These are phyloP conservation scores for Cyclotella cryptica DNA, from an alignment of 108 stramenopile genomes.

Conservation along the genomic window DNA sequence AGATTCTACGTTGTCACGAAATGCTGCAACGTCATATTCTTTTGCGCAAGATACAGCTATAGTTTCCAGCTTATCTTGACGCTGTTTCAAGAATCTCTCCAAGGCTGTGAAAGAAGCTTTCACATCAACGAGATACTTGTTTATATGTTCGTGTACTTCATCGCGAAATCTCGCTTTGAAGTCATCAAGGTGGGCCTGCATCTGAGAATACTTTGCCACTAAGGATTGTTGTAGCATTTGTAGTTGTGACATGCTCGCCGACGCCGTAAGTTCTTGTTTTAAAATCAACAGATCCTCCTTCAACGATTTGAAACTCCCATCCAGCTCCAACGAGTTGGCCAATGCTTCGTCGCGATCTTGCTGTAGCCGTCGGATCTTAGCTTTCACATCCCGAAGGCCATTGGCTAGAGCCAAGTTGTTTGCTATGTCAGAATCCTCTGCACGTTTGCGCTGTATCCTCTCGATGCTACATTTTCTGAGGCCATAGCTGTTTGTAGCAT, in stretches of 20 bases:
- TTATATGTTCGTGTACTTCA: constrained; percentile 39
- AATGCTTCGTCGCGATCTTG: constrained; percentile 30
- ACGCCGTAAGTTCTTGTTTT: constrained; percentile 36
- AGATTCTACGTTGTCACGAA: constrained; percentile 42
- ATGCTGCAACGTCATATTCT: constrained; percentile 38
- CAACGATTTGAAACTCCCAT: constrained; percentile 29
- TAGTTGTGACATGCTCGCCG: constrained; percentile 33
- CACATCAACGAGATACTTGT: constrained; percentile 33
- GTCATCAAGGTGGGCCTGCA: constrained; percentile 26
- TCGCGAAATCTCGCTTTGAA: constrained; percentile 24
- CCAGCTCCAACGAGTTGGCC: constrained; percentile 32
- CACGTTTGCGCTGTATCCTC: constrained; percentile 9
- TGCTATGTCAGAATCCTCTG: constrained; percentile 1
- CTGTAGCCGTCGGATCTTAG: constrained; percentile 25
- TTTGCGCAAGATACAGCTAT: constrained; percentile 42
- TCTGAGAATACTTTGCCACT: constrained; percentile 9
- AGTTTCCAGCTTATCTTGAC: constrained; percentile 48
- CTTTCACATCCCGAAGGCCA: constrained; percentile 35
- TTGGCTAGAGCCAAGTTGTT: not conserved
- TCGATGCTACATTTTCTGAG: constrained; percentile 14
- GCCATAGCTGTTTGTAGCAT: constrained; percentile 10
- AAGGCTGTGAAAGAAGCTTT: constrained; percentile 44
- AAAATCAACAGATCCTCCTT: constrained; percentile 37
- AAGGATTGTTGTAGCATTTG: constrained; percentile 31
- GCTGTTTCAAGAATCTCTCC: constrained; percentile 48